These are phyloP conservation scores for Pseudoneurospora amorphoporcata DNA, from an alignment of 495 filamentous ascomycete species.

Conservation along the genomic window DNA sequence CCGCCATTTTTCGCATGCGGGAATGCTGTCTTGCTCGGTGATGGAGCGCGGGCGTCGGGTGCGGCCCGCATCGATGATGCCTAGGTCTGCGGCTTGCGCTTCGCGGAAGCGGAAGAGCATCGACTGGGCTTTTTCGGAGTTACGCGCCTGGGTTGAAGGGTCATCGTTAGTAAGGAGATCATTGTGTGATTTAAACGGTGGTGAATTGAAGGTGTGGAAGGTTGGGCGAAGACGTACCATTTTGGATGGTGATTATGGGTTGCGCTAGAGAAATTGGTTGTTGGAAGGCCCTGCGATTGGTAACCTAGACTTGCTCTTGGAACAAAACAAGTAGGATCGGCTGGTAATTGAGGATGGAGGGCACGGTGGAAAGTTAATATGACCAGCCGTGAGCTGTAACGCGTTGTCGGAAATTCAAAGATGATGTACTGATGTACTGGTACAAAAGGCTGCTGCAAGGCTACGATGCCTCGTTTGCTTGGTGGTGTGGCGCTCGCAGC, in stretches of 20 bases:
- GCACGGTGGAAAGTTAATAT: neutral
- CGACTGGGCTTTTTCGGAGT: constrained; percentile 96
- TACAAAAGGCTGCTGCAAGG: neutral
- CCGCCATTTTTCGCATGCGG: constrained; percentile 92
- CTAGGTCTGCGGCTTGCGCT: constrained; percentile 88
- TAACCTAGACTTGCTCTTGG: neutral
- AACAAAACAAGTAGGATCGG: neutral
- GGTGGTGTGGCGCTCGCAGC: neutral
- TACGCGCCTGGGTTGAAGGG: constrained; percentile 41
- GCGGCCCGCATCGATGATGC: constrained; percentile 89
- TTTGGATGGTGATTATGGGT: constrained; percentile 8
- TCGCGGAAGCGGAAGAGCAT: constrained; percentile 99
- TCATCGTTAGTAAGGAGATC: constrained; percentile 1
- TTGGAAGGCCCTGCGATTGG: neutral
- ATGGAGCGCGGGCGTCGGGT: constrained; percentile 84
- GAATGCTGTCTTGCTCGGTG: constrained; percentile 72
- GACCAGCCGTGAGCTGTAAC: neutral
- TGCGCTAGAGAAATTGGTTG: neutral
- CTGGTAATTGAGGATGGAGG: neutral
- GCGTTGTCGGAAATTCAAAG: neutral
- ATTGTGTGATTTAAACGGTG: neutral
- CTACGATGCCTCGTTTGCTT: neutral
- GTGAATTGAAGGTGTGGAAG: neutral
- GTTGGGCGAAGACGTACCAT: constrained; percentile 13
- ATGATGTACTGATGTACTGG: neutral